phyloP scores from a whole-genome alignment of 2,329 filamentous ascomycete species.

The Pseudopyricularia cyperi region DNA sequence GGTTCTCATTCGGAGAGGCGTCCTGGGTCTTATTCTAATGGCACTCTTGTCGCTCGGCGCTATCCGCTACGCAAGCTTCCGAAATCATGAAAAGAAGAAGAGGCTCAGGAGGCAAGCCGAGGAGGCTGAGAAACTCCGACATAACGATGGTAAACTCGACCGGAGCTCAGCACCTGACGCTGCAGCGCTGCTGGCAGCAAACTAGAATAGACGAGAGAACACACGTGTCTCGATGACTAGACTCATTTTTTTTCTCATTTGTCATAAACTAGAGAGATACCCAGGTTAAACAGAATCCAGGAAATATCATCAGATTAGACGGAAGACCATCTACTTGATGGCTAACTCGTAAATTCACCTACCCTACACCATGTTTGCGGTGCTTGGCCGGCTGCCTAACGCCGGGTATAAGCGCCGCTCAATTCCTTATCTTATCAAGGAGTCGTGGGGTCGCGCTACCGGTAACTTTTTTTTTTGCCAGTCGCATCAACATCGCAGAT shows the following conservation, averaged over 20 bases:
- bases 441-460: not conserved
- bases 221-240: not conserved
- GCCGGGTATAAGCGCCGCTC: not conserved
- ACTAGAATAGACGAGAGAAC: conserved; percentile 17
- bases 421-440: not conserved
- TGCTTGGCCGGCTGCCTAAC: not conserved
- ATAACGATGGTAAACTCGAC: conserved; percentile 28
- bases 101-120: conserved; percentile 19
- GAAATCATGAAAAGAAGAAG: conserved; percentile 34
- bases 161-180: conserved; percentile 35
- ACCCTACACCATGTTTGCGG: not conserved
- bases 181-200: conserved; percentile 44
- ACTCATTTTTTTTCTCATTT: not conserved
- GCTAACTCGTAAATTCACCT: not conserved
- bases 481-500: not conserved
- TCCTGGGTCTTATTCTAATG: conserved; percentile 54
- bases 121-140: conserved; percentile 28
- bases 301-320: not conserved
- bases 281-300: not conserved
- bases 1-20: conserved; percentile 57
- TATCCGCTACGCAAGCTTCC: conserved; percentile 46
- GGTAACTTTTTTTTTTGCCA: not conserved
- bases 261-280: conserved; percentile 1
- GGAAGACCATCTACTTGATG: too few relatives aligned
- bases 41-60: conserved; percentile 45